Evolutionary conservation across 106 monocot genomes (phyloP), one percentile per base, ranked within the genome.

Genomic region (Hemerocallis citrina): DNA sequence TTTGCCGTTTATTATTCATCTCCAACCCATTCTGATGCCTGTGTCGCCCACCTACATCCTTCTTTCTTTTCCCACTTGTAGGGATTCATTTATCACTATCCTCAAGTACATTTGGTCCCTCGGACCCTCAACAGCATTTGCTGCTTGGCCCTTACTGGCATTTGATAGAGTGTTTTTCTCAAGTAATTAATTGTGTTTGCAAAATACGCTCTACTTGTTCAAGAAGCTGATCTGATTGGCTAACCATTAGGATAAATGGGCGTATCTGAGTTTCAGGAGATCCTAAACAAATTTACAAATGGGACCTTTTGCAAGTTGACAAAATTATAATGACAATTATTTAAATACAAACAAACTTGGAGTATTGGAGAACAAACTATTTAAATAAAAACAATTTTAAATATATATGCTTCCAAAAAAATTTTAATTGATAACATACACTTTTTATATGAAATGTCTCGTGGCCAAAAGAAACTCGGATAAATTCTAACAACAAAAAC

Each of bases 221-320:
- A 66, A 82, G 58, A 52, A 81, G 72, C 67, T 73, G 78, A 75
- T 79, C 86, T n/a, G 82, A 69, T 25, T 86, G 82, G 52, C 52
- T 73, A 12, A 67, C 71, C 72, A 82, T 75, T 73, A 86, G 51
- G 16, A 72, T 62, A 65, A 82, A 86, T n/a, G n/a, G n/a, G n/a
- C n/a, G n/a, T n/a, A n/a, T n/a, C n/a, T n/a, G n/a, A n/a, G n/a
- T n/a, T n/a, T n/a, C n/a, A n/a, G n/a, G n/a, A n/a, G n/a, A n/a
- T n/a, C n/a, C n/a, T n/a, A n/a, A n/a, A n/a, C n/a, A n/a, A n/a
- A n/a, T n/a, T n/a, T n/a, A n/a, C n/a, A n/a, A n/a, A n/a, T n/a
- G n/a, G n/a, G n/a, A n/a, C n/a, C n/a, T n/a, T n/a, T n/a, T n/a
- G n/a, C n/a, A n/a, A n/a, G n/a, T n/a, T n/a, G n/a, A n/a, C n/a